Conservation (phyloP, 352 stramenopile genomes). For the Globisporangium acanthophoron region DNA sequence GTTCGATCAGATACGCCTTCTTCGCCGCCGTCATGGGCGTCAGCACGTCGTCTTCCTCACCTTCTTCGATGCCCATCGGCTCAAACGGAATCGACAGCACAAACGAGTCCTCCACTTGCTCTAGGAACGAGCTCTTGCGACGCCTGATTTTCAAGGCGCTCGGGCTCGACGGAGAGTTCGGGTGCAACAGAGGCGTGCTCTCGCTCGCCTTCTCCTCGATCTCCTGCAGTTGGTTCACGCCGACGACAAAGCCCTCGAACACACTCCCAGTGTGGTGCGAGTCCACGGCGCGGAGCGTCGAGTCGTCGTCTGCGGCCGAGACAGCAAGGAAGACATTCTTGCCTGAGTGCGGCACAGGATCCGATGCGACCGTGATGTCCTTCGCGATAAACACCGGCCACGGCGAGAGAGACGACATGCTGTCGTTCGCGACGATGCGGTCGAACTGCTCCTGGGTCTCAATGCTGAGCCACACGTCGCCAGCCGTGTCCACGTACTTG, state of each 20-base stretch:
- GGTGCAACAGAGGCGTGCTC: conserved; percentile 41
- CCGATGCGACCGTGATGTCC: background rate
- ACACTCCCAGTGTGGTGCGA: conserved; percentile 42
- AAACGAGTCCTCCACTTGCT: conserved; percentile 53
- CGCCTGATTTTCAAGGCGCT: conserved; percentile 3
- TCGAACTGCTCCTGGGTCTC: conserved; percentile 77
- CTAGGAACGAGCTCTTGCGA: conserved; percentile 55
- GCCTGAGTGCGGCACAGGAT: conserved; percentile 23
- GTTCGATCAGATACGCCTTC: conserved; percentile 76
- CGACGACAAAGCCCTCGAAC: conserved; percentile 72
- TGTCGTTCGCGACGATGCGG: conserved; percentile 57
- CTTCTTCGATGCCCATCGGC: conserved; percentile 23
- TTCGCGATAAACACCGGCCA: conserved; percentile 73
- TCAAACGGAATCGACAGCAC: conserved; percentile 75
- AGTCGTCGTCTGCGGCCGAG: conserved; percentile 49
- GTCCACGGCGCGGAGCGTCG: conserved; percentile 55
- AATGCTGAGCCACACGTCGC: conserved; percentile 81
- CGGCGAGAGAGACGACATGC: conserved; percentile 51
- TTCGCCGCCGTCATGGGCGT: conserved; percentile 12
- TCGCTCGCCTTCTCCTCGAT: conserved; percentile 16
- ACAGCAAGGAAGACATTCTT: conserved; percentile 79
- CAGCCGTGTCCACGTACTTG: conserved; percentile 54
- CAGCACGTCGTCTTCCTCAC: conserved; percentile 13
- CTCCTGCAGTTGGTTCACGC: conserved; percentile 50
- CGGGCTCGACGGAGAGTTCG: conserved; percentile 21